These are phyloP conservation scores for Silene coronaria DNA, from an alignment of 179 eudicot genomes.

Conservation along the genomic window DNA sequence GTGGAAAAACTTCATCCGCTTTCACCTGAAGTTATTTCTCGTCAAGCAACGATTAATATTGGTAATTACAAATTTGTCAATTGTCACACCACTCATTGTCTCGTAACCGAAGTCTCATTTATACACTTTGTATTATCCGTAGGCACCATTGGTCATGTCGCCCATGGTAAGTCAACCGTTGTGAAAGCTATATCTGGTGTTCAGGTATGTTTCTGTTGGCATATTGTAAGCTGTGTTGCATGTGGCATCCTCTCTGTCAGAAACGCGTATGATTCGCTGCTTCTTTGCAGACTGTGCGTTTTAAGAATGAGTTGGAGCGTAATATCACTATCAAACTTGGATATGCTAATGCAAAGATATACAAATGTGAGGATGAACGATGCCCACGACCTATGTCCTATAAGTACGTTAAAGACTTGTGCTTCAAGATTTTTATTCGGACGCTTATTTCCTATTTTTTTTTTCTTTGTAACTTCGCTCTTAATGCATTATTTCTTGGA, in stretches of 20 bases:
- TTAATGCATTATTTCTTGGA: neutral
- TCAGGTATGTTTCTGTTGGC: conserved; percentile 43
- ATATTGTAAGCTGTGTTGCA: neutral
- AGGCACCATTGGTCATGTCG: conserved; percentile 99
- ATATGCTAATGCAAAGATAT: conserved; percentile 94
- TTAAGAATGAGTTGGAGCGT: conserved; percentile 95
- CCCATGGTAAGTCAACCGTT: conserved; percentile 96
- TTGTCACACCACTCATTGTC: neutral
- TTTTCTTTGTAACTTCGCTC: neutral
- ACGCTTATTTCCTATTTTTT: conserved; percentile 17
- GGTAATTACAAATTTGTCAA: conserved; percentile 32
- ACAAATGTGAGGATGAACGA: conserved; percentile 84
- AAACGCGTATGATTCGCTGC: neutral
- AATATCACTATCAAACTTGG: conserved; percentile 97
- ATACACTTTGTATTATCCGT: conserved; percentile 2
- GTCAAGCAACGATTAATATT: conserved; percentile 91
- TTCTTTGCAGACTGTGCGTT: conserved; percentile 75
- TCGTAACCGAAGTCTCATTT: neutral
- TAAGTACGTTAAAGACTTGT: conserved; percentile 35
- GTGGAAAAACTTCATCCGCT: conserved; percentile 75
- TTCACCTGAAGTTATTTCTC: conserved; percentile 92
- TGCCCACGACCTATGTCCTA: conserved; percentile 91
- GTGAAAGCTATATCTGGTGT: conserved; percentile 97
- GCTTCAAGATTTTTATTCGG: neutral
- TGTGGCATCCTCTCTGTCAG: neutral